These are phyloP conservation scores for Vitis hybrid DNA, from an alignment of 177 flowering plant genomes.

Conservation along the genomic window DNA sequence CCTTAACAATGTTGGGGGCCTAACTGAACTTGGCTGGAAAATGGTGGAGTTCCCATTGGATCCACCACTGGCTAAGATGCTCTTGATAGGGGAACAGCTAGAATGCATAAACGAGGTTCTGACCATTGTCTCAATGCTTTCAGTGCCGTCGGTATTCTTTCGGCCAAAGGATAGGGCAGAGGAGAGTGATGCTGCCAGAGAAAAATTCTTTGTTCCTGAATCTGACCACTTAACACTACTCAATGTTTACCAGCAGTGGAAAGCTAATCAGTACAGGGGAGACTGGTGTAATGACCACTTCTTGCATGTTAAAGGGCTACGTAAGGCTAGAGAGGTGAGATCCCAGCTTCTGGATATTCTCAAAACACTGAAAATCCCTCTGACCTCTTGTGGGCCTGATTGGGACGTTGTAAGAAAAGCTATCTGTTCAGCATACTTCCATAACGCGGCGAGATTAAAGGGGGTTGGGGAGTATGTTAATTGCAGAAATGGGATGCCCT, in stretches of 20 bases:
- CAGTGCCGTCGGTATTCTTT: conserved; percentile 93
- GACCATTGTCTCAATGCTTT: conserved; percentile 86
- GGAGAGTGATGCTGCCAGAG: conserved; percentile 95
- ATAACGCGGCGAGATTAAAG: conserved; percentile 80
- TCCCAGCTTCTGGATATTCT: conserved; percentile 88
- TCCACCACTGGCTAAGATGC: conserved; percentile 95
- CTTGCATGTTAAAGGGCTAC: conserved; percentile 81
- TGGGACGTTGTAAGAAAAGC: conserved; percentile 84
- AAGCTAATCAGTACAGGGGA: conserved; percentile 72
- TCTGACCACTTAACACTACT: conserved; percentile 89
- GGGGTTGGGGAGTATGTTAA: conserved; percentile 94
- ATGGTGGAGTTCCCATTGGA: conserved; percentile 94
- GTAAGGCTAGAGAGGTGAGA: conserved; percentile 90
- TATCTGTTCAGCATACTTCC: conserved; percentile 92
- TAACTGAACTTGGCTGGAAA: conserved; percentile 82
- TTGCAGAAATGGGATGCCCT: conserved; percentile 86
- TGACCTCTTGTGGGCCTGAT: conserved; percentile 70
- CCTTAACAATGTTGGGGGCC: conserved; percentile 72
- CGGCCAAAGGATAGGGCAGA: conserved; percentile 88
- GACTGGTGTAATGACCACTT: conserved; percentile 97
- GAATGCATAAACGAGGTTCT: conserved; percentile 70
- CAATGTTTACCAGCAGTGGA: conserved; percentile 92
- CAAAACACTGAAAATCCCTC: conserved; percentile 66
- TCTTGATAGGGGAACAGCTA: conserved; percentile 71
- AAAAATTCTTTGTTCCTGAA: conserved; percentile 88